A percentile compares a stretch with the other conserved stretches of the same genome.
Evolutionary conservation across 1,284 basidiomycete species (phyloP).

Genomic region (Naganishia sp.): DNA sequence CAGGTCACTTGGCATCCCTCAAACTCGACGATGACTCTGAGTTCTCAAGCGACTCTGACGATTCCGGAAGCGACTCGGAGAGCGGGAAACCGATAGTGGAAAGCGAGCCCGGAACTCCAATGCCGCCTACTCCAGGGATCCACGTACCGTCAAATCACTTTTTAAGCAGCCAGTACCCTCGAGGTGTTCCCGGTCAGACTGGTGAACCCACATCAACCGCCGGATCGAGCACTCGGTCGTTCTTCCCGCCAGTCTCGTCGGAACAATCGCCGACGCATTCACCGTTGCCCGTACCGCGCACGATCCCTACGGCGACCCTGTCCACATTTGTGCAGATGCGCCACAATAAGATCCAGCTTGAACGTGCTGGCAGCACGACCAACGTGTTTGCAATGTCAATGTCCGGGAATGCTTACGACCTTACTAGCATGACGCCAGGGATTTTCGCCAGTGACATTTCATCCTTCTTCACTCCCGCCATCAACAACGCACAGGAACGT

Average conservation of each 20-base stretch:
- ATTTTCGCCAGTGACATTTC: constrained; percentile 14
- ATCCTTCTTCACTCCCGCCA: constrained; percentile 20
- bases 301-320: constrained; percentile 37
- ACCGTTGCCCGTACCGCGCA: constrained; percentile 19
- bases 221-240: constrained; percentile 30
- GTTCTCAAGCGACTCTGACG: constrained; percentile 36
- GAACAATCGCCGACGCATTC: constrained; percentile 24
- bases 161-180: constrained; percentile 39
- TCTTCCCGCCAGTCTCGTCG: constrained; percentile 30
- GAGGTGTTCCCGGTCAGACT: constrained; percentile 2
- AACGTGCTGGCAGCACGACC: constrained; percentile 41
- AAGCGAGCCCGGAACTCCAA: constrained; percentile 49
- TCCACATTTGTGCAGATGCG: constrained; percentile 54
- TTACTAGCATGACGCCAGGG: constrained; percentile 22
- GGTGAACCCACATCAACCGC: neutral
- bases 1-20: constrained; percentile 34
- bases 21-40: constrained; percentile 2
- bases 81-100: constrained; percentile 13
- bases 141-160: constrained; percentile 47
- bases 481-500: constrained; percentile 12
- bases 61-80: too few relatives aligned
- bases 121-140: constrained; percentile 46
- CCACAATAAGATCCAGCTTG: constrained; percentile 51
- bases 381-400: constrained; percentile 40
- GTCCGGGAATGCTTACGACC: constrained; percentile 1